Evolutionary conservation across 2,329 filamentous ascomycete species (phyloP), one percentile per base, ranked within the genome.

Genomic region (Pezicula neosporulosa): DNA sequence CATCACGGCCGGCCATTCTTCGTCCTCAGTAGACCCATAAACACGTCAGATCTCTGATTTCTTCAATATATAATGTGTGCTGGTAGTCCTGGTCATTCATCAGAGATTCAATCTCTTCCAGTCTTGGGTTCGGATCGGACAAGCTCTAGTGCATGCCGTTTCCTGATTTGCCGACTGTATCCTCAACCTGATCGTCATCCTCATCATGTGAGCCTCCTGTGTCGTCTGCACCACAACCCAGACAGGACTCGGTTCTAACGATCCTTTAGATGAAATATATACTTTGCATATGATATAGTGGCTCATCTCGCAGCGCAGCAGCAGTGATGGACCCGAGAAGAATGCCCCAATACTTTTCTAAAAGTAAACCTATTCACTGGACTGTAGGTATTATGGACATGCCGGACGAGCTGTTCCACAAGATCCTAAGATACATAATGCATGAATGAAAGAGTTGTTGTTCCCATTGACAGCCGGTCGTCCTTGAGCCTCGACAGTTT

Each of bases 1-100:
- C 6, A 70, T 96, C 27, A 87, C 88, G 3, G 80, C 80, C 24
- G 65, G 92, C 27, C 96, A 96, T 75, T 83, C 83, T 61, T 77
- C 95, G 85, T 19, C 73, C 83, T 46, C 73, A 88, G 21, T 88
- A 85, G 53, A 80, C 84, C n/a, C 76, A 81, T 56, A 42, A 72
- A 74, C 24, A 75, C 74, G 71, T 85, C 70, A 70, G 53, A 50
- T 50, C 27, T 33, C 30, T 33, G 8, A 33, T 33, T 13, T 13
- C 30, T 33, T 33, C 30, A 45, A 46, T n/a, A 28, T 35, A 27
- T 48, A 21, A 48, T 48, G 43, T 51, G 47, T 54, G 33, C 30
- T 54, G 44, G 39, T 44, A 47, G 19, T 51, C 24, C 41, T 30
- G n/a, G 33, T 30, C 10, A 28, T 43, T 30, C 10, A 28, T 43